Evolutionary conservation across 2,329 filamentous ascomycete species (phyloP), one percentile per base, ranked within the genome.

Genomic region (Microdochium trichocladiopsis): DNA sequence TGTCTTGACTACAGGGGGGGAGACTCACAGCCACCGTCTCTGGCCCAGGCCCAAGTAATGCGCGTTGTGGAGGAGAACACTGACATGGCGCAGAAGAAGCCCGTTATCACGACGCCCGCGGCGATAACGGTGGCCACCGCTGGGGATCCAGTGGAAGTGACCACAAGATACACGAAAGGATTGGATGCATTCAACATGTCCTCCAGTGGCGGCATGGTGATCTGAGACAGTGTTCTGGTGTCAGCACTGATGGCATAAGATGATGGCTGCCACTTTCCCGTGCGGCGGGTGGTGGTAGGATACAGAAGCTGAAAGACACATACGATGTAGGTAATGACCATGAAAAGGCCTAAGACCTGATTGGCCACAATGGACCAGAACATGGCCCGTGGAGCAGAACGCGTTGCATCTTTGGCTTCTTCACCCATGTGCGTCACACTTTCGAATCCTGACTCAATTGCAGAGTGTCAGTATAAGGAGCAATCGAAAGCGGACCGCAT

Each of bases 371-470:
- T 54, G 9, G 53, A 54, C 53, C 53, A 54, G 37, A 54, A 54
- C 5, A 54, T 48, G 3, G 53, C 45, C 23, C 45, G 37, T 4
- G 53, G 53, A 1, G 52, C 53, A 8, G 52, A 28, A 25, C 48
- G 51, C 14, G 50, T 49, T n/a, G 53, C 53, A n/a, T 54, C 48
- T 41, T 54, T 54, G 4, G 53, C 50, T 48, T 54, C 53, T 22
- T 54, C 53, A 18, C 53, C 53, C 53, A 54, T 52, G 53, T 54
- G 53, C 25, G 52, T 54, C 10, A 54, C 47, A 3, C 47, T 37
- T 16, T 54, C 53, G 48, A 54, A 54, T 6, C 53, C 53, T 54
- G 4, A 8, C 28, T 8, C 28, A 22, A 18, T 23, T 8, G n/a
- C 2, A 21, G 1, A 28, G 23, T n/a, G 6, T 47, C 4, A 45